Evolutionary conservation across 2,329 filamentous ascomycete genomes (phyloP), one percentile per base, ranked within the genome.

Genomic region (Fusarium haematococcum): DNA sequence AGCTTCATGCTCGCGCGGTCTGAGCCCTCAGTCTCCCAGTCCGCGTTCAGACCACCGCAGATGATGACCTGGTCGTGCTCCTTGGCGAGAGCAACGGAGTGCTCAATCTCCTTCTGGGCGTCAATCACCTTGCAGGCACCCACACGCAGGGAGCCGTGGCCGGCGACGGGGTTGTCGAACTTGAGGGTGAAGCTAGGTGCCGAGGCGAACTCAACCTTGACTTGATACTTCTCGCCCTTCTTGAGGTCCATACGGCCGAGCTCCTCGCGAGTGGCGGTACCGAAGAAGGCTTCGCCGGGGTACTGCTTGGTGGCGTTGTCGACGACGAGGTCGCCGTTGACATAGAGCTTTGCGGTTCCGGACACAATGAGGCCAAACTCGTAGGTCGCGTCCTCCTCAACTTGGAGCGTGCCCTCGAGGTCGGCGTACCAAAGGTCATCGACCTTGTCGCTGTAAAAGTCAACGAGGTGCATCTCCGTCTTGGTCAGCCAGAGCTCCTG

Each of bases 1-100:
- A 97, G 86, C 30, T 92, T 93, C 81, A 98, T 90, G 81, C 93
- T 93, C 76, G 92, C 92, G 45, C 95, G 91, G 83, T 98, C 95
- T 43, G 89, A 86, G 35, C 93, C 93, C 83, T 95, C 94, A 0
- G 91, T 92, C 81, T 96, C 94, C 93, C 93, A 96, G 79, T 96
- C 93, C 41, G 89, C 89, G 78, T 95, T 95, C 57, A 97, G 87
- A 2, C 94, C 94, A 2, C 91, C 92, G 79, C 94, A 93, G 63
- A 97, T 86, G 70, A 97, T 88, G 57, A 95, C 94, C 79, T 95
- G 92, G 66, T 96, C 93, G 2, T 92, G 91, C 48, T 89, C 87
- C 79, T 87, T 88, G 33, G 94, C 94, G 8, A 93, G 85, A 32
- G 88, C 86, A 1, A 93, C 92, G 1, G 94, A 93, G 69, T 91